Evolutionary conservation across 2,329 filamentous ascomycete species (phyloP), one percentile per base, ranked within the genome.

Genomic region (Colletotrichum endophyticum): DNA sequence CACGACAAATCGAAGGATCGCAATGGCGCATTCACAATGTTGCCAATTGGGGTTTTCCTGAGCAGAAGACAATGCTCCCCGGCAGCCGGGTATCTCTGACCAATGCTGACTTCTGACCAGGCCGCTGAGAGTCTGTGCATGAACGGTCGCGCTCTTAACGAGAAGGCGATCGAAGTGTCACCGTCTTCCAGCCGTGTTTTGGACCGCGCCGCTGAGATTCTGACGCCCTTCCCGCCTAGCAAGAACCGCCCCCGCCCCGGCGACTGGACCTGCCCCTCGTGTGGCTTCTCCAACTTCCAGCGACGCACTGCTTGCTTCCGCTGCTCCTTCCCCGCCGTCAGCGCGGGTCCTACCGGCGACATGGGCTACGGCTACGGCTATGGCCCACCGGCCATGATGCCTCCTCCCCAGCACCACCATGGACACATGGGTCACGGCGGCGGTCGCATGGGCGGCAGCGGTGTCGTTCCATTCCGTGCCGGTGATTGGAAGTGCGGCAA

Each of bases 401-500:
- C 92, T 53, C 93, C 93, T 77, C 93, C 93, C 79, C 94, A 94
- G 81, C 95, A 96, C 84, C 88, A 91, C 78, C 86, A 87, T 79
- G 86, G 86, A 57, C 87, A 88, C 72, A 88, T 89, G 85, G 88
- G 90, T 28, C 89, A 91, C 78, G 89, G 91, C 69, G 89, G 90
- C 76, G 91, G 94, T 77, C 93, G 95, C 80, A 95, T 95, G 89
- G 94, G 94, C 78, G 94, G 95, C 78, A 94, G 95, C 80, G 94
- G 95, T 72, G 94, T 96, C 64, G 97, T 99, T 59, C 97, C 97
- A 19, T 99, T 99, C 94, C 95, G 97, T 82, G 97, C 97, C 72
- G 97, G 97, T 83, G 97, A 99, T 84, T 99, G 97, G 97, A 98
- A 98, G 87, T 99, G 97, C 83, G 97, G 97, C 73, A 97, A 97